Conservation (phyloP, 2,329 filamentous ascomycete genomes). For the Fusarium nanum region DNA sequence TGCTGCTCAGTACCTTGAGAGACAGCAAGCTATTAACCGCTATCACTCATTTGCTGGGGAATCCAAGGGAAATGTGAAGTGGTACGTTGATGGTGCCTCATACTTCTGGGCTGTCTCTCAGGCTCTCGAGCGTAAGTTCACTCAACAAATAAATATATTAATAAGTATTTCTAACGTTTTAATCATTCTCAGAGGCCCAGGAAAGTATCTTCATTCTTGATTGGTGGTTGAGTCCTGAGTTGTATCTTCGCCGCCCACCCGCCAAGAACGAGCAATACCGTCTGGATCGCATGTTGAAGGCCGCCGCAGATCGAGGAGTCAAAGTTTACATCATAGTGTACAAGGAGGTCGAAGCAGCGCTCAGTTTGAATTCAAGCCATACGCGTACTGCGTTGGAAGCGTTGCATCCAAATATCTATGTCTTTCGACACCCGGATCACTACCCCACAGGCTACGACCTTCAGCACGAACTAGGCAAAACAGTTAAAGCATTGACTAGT, state of each 20-base stretch:
- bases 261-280: conserved; percentile 85
- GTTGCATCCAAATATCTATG: conserved; percentile 56
- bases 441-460: conserved; percentile 77
- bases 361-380: conserved; percentile 61
- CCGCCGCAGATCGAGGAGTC: conserved; percentile 85
- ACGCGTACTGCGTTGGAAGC: conserved; percentile 23
- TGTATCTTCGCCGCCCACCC: conserved; percentile 87
- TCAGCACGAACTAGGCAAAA: conserved; percentile 74
- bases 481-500: conserved; percentile 62
- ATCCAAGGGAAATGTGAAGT: conserved; percentile 81
- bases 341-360: conserved; percentile 86
- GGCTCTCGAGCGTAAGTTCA: conserved; percentile 72
- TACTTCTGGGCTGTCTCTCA: conserved; percentile 89
- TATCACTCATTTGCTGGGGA: conserved; percentile 79
- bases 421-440: conserved; percentile 93
- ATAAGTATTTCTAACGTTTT: conserved; percentile 6
- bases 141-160: background rate
- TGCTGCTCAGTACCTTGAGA: conserved; percentile 50
- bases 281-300: conserved; percentile 83
- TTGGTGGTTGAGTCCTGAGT: conserved; percentile 90
- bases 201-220: conserved; percentile 88
- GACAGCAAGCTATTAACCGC: conserved; percentile 61
- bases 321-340: conserved; percentile 89
- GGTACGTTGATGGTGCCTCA: conserved; percentile 86
- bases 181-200: conserved; percentile 64